Evolutionary conservation across 2,329 filamentous ascomycete genomes (phyloP).

Genomic region (Calonectria ilicicola): DNA sequence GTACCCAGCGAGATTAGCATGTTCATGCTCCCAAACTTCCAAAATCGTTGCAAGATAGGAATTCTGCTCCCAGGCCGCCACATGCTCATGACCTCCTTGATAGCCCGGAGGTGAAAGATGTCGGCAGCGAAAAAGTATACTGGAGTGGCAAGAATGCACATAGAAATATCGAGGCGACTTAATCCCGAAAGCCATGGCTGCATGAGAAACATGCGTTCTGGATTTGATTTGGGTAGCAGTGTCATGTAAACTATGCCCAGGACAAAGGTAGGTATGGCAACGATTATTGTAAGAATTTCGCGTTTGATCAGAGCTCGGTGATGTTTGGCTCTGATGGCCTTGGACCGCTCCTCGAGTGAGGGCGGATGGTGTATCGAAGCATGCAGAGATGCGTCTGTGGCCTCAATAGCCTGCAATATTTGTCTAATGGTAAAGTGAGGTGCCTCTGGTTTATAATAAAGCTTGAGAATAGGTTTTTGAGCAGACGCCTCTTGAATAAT

Average conservation of each 20-base stretch:
- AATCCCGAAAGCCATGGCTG: conserved; percentile 77
- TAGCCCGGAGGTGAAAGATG: conserved; percentile 82
- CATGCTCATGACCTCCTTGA: conserved; percentile 82
- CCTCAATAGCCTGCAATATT: conserved; percentile 76
- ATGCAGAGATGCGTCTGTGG: conserved; percentile 73
- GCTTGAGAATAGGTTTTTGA: conserved; percentile 74
- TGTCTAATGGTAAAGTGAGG: conserved; percentile 80
- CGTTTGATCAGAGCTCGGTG: conserved; percentile 76
- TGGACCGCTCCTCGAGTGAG: conserved; percentile 85
- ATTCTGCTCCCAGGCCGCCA: conserved; percentile 83
- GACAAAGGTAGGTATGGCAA: conserved; percentile 85
- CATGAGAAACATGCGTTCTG: conserved; percentile 75
- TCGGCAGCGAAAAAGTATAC: conserved; percentile 90
- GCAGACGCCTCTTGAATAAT: conserved; percentile 68
- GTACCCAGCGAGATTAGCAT: conserved; percentile 92
- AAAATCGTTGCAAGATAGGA: conserved; percentile 80
- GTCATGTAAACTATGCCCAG: conserved; percentile 94
- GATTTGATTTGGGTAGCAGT: conserved; percentile 71
- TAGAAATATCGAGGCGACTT: conserved; percentile 80
- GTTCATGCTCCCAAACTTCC: conserved; percentile 97
- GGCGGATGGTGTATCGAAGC: conserved; percentile 82
- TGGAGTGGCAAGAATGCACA: conserved; percentile 85
- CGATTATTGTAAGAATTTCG: conserved; percentile 74
- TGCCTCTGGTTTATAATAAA: conserved; percentile 77
- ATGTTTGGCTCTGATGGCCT: conserved; percentile 77